Evolutionary conservation across 768 basidiomycete genomes (phyloP), one percentile per base, ranked within the genome.

Genomic region (Baorangia bicolor): DNA sequence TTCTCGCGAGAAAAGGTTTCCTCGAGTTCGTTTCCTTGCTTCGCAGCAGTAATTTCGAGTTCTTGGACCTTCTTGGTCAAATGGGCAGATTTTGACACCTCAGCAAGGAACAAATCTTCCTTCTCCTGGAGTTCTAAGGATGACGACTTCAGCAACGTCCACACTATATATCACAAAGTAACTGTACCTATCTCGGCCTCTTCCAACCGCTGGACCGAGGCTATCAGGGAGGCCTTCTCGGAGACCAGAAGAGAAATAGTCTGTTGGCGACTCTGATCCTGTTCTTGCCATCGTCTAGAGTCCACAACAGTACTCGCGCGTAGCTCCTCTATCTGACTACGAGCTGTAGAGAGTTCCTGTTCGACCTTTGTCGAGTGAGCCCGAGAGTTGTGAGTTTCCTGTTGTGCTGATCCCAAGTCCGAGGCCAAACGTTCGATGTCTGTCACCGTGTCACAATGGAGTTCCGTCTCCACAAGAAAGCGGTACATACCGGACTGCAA

Each of bases 241-340:
- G 84, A 79, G 20, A 92, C 89, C 14, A 94, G 77, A n/a, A 88
- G 68, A 43, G 86, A 78, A 54, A 94, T 90, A 0, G 88, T 89
- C 62, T 85, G 85, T 56, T 83, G 84, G 61, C 88, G 86, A 62
- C 80, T 86, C 60, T 81, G 77, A 42, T 78, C 69, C 37, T 70
- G 69, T 13, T 70, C 66, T 18, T 69, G 68, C 51, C 68, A 65
- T 33, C 51, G 64, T 40, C 45, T 47, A 8, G 60, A 59, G 35
- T 58, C 51, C 3, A 21, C 52, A 2, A 49, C 5, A 34, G 63
- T 64, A 35, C 44, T 61, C 18, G 56, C 40, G 5, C 60, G 57
- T 31, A 67, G 28, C 27, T 56, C 56, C 10, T 61, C 65, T 25
- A 63, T 70, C 45, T 57, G 66, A 28, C 27, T 20, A 23, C 46